Base-by-base conservation (phyloP, 2,329 filamentous ascomycete species). In the Microsporum canis region DNA sequence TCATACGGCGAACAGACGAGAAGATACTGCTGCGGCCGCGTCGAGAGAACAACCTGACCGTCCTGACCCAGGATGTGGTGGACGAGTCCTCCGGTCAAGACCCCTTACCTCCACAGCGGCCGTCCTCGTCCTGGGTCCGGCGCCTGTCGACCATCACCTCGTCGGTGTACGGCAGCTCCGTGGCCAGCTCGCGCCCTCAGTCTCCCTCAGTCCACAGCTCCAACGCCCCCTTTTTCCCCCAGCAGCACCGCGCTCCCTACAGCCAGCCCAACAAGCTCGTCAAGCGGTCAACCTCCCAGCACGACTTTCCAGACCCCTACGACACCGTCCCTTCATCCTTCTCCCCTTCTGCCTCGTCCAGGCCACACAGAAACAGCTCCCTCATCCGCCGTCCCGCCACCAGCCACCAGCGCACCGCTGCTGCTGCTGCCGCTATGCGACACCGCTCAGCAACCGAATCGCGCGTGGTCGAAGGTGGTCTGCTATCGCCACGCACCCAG, bases 381-480 rank as follows among this genome's bases (percentile, higher is more conserved):
- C 76, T 77, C 29, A 75, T 85, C 61, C 79, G 80, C 61, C 77
- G 84, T 62, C 84, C 84, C 53, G 82, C 82, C 14, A 86, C 84
- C 10, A 86, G 84, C 70, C 81, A 86, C 70, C 82, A 86, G 68
- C 76, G 84, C 59, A 82, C 80, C 31, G 79, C 79, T 53, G 79
- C 79, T 49, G 80, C 81, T 33, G 79, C 79, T 53, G 79, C 79
- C 49, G 80, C 79, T 6, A 73, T 82, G 63, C 77, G 78, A 62
- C 73, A 77, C 60, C 76, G 73, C 45, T 71, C 72, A 43, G 73
- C 69, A n/a, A 68, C 70, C 33, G 68, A 66, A 14, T 62, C 60
- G n/a, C 57, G 58, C 8, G 56, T 62, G n/a, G 51, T 34, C 38
- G 33, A 36, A 10, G 14, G 7, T 12, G 51, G 4, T 38, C 53